phyloP scores from a whole-genome alignment of 2,329 filamentous ascomycete species.

The Colletotrichum melonis region DNA sequence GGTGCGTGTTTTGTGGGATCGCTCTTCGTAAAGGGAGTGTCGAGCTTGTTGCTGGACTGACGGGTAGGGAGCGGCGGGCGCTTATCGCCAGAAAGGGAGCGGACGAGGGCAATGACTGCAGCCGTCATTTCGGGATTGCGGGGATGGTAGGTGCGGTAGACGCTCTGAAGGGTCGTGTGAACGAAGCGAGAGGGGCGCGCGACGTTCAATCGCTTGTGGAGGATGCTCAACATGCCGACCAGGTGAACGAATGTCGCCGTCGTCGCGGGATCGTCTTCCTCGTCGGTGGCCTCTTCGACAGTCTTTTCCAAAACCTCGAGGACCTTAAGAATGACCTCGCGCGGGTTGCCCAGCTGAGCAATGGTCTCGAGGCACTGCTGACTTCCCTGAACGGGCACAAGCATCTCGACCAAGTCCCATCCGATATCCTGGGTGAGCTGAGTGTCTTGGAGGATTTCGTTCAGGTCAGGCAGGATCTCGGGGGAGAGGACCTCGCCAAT shows the following conservation, averaged over 20 bases:
- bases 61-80: slow-evolving; percentile 71
- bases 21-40: slow-evolving; percentile 66
- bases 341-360: slow-evolving; percentile 81
- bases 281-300: slow-evolving; percentile 53
- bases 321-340: slow-evolving; percentile 85
- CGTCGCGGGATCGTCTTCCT: slow-evolving; percentile 49
- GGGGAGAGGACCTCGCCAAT: slow-evolving; percentile 78
- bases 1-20: slow-evolving; percentile 67
- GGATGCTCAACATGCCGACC: slow-evolving; percentile 76
- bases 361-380: slow-evolving; percentile 79
- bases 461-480: slow-evolving; percentile 74
- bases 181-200: slow-evolving; percentile 84
- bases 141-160: slow-evolving; percentile 73
- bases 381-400: slow-evolving; percentile 75
- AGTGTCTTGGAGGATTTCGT: slow-evolving; percentile 75
- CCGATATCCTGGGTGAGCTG: slow-evolving; percentile 81
- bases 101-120: slow-evolving; percentile 76
- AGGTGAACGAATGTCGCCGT: slow-evolving; percentile 73
- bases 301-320: slow-evolving; percentile 76
- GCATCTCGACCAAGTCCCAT: slow-evolving; percentile 84
- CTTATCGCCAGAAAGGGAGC: slow-evolving; percentile 74
- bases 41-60: slow-evolving; percentile 67
- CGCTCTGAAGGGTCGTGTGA: slow-evolving; percentile 79
- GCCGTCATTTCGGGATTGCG: slow-evolving; percentile 75
- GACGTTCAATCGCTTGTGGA: slow-evolving; percentile 81